A percentile compares a stretch with the other conserved stretches of the same genome.
Conservation (phyloP, 768 basidiomycete genomes). For the Suillus spraguei region DNA sequence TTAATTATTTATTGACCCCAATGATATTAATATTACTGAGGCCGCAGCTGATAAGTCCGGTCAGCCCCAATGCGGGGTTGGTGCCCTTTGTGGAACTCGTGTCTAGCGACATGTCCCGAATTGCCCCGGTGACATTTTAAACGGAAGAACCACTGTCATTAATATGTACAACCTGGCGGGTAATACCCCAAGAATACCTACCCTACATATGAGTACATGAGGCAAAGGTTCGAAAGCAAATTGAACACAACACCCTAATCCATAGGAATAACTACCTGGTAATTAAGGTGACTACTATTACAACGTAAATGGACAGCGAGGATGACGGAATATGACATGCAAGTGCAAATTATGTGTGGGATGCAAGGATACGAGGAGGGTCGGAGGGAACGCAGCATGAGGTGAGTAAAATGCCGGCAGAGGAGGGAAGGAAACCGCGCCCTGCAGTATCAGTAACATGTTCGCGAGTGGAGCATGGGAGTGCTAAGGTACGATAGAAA, state of each 20-base stretch:
- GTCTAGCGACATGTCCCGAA: not conserved
- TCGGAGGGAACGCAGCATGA: slow-evolving; percentile 5
- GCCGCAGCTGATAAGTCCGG: too few relatives aligned
- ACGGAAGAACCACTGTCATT: not conserved
- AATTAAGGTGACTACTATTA: slow-evolving; percentile 32
- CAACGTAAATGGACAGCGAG: slow-evolving; percentile 35
- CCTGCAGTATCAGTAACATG: slow-evolving; percentile 8
- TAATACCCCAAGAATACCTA: not conserved
- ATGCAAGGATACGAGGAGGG: slow-evolving; percentile 10
- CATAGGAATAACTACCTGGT: slow-evolving; percentile 19
- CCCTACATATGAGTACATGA: slow-evolving; percentile 1
- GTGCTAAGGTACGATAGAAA: slow-evolving; percentile 23
- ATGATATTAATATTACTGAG: too few relatives aligned
- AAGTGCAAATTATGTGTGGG: slow-evolving; percentile 12
- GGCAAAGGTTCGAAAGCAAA: not conserved
- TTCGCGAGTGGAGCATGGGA: slow-evolving; percentile 10
- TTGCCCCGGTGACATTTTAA: too few relatives aligned
- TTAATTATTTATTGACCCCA: too few relatives aligned
- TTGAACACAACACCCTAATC: slow-evolving; percentile 12
- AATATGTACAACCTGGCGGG: not conserved
- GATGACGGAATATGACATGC: slow-evolving; percentile 12
- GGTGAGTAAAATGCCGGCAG: not conserved
- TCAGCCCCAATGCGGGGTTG: too few relatives aligned
- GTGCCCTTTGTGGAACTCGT: not conserved
- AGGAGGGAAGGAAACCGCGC: not conserved